These are phyloP conservation scores for Echites panduratus DNA, from an alignment of 257 asterid species.

Conservation along the genomic window DNA sequence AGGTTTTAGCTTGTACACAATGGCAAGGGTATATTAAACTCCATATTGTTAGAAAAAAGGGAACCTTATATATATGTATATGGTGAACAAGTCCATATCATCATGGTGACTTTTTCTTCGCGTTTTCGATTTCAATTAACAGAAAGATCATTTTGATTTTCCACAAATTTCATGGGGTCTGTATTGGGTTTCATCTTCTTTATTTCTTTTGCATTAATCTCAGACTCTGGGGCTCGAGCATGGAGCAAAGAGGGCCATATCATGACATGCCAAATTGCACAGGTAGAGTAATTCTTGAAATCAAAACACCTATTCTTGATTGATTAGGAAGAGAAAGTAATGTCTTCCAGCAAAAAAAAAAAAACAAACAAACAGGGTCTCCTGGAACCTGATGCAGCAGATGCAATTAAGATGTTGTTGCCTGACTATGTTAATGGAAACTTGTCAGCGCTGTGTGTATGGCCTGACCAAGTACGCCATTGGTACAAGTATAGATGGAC, in stretches of 20 bases:
- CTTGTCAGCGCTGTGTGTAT: slow-evolving; percentile 70
- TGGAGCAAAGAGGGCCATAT: slow-evolving; percentile 94
- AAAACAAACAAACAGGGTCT: slow-evolving; percentile 38
- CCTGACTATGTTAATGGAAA: slow-evolving; percentile 69
- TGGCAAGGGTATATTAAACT: slow-evolving; percentile 11
- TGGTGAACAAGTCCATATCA: slow-evolving; percentile 18
- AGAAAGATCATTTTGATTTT: too few species aligned
- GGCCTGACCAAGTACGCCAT: slow-evolving; percentile 95
- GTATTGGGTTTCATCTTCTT: slow-evolving; percentile 22
- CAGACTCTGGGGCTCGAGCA: slow-evolving; percentile 42
- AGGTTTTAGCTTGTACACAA: slow-evolving; percentile 53
- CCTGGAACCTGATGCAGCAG: slow-evolving; percentile 54
- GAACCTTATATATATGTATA: neutral
- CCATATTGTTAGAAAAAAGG: neutral
- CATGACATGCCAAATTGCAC: slow-evolving; percentile 87
- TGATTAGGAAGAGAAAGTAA: neutral
- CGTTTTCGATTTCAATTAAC: neutral
- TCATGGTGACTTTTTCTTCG: slow-evolving; percentile 13
- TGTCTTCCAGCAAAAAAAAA: neutral
- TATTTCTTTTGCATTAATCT: slow-evolving; percentile 30
- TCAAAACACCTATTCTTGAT: neutral
- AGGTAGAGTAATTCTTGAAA: slow-evolving; percentile 35
- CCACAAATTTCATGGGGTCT: slow-evolving; percentile 15
- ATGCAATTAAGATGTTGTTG: slow-evolving; percentile 62
- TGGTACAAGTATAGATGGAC: slow-evolving; percentile 90